A percentile compares a stretch with the other conserved stretches of the same genome.
Conservation (phyloP, 2,329 filamentous ascomycete species). For the Ascochyta koolunga region DNA sequence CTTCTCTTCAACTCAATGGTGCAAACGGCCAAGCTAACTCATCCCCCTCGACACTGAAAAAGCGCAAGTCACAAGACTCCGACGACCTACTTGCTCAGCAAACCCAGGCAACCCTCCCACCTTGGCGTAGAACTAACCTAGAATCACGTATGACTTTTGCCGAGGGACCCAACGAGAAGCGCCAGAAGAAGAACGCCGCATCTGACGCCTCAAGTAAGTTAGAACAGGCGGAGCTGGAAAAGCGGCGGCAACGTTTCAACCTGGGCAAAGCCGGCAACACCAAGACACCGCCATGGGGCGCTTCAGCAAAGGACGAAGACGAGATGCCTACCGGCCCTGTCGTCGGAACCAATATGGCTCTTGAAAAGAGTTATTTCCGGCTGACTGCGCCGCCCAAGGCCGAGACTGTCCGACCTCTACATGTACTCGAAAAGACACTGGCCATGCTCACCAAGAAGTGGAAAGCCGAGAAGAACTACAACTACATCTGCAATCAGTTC, state of each 20-base stretch:
- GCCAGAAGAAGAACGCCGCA: slow-evolving; percentile 55
- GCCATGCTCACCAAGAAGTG: slow-evolving; percentile 93
- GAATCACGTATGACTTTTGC: slow-evolving; percentile 77
- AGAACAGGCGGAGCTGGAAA: slow-evolving; percentile 82
- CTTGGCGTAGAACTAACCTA: slow-evolving; percentile 76
- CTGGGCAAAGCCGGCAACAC: slow-evolving; percentile 58
- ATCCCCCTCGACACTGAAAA: slow-evolving; percentile 67
- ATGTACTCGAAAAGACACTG: slow-evolving; percentile 80
- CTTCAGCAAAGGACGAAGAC: slow-evolving; percentile 55
- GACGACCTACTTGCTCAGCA: slow-evolving; percentile 57
- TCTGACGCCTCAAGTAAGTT: slow-evolving; percentile 79
- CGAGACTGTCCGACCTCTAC: slow-evolving; percentile 83
- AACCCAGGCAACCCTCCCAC: slow-evolving; percentile 60
- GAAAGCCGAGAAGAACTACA: slow-evolving; percentile 91
- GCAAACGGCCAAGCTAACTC: slow-evolving; percentile 38
- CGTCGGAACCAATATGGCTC: slow-evolving; percentile 78
- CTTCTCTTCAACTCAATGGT: slow-evolving; percentile 23
- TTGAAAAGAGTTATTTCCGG: slow-evolving; percentile 95
- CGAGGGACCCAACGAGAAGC: slow-evolving; percentile 54
- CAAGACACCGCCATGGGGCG: slow-evolving; percentile 60
- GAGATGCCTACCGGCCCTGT: slow-evolving; percentile 68
- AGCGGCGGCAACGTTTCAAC: slow-evolving; percentile 87
- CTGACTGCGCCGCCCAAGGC: slow-evolving; percentile 89
- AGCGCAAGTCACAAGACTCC: slow-evolving; percentile 77
- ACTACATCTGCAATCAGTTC: slow-evolving; percentile 98